Percentiles rank a stretch among this genome's conserved stretches.
Evolutionary conservation across 495 filamentous ascomycete species (phyloP).

Genomic region (Jackrogersella minutella): DNA sequence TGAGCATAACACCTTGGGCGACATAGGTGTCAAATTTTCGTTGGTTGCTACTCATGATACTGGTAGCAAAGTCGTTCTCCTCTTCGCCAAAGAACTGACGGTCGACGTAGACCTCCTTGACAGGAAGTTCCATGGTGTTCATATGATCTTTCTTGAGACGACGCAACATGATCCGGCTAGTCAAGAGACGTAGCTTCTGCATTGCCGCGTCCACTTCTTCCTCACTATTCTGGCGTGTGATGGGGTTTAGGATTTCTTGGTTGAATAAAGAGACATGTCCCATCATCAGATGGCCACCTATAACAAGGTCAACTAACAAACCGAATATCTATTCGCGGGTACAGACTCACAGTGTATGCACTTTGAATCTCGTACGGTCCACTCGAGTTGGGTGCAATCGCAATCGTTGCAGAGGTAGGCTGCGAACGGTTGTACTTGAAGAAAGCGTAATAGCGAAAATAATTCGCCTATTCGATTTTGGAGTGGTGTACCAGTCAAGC

Average conservation of each 20-base stretch:
- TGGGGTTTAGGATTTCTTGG: constrained; percentile 90
- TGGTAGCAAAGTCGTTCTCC: constrained; percentile 92
- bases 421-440: constrained; percentile 86
- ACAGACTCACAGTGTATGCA: constrained; percentile 69
- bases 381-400: constrained; percentile 80
- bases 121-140: constrained; percentile 90
- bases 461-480: constrained; percentile 98
- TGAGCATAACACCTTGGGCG: constrained; percentile 89
- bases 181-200: constrained; percentile 81
- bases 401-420: constrained; percentile 92
- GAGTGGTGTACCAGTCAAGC: constrained; percentile 90
- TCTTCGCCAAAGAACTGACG: constrained; percentile 96
- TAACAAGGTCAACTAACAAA: constrained; percentile 24
- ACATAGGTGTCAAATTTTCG: constrained; percentile 95
- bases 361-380: constrained; percentile 75
- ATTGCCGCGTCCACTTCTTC: constrained; percentile 70
- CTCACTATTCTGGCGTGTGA: constrained; percentile 61
- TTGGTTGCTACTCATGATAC: constrained; percentile 89
- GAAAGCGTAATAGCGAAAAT: constrained; percentile 91
- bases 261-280: constrained; percentile 96
- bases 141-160: constrained; percentile 92
- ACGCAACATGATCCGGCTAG: constrained; percentile 91
- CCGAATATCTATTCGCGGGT: background rate
- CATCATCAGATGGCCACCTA: constrained; percentile 68
- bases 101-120: constrained; percentile 90